A percentile compares a stretch with the other conserved stretches of the same genome.
Conservation (phyloP, 768 basidiomycete genomes). For the Hericium rajendrae region DNA sequence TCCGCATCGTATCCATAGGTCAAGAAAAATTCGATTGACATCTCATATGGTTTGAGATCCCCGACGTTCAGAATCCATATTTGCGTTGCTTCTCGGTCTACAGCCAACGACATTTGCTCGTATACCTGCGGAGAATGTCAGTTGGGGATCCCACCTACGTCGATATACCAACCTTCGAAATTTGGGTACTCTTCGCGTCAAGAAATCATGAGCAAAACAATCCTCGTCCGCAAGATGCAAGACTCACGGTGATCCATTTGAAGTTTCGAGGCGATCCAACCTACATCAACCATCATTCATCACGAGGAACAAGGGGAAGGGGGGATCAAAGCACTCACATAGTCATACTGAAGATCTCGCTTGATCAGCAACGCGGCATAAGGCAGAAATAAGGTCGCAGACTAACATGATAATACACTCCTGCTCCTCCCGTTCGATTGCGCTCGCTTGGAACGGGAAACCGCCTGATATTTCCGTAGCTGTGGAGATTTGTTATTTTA, state of each 20-base stretch:
- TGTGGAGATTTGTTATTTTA: conserved; percentile 13
- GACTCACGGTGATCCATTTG: conserved; percentile 57
- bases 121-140: conserved; percentile 30
- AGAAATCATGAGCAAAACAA: not conserved
- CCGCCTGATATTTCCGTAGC: conserved; percentile 64
- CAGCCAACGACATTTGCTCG: conserved; percentile 62
- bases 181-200: conserved; percentile 35
- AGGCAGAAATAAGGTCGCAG: conserved; percentile 7
- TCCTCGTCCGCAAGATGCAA: not conserved
- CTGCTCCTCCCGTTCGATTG: conserved; percentile 57
- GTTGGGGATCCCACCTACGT: conserved; percentile 28
- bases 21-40: conserved; percentile 63
- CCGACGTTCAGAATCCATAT: conserved; percentile 73
- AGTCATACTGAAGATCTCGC: not conserved
- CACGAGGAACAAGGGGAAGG: no score
- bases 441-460: conserved; percentile 44
- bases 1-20: conserved; percentile 51
- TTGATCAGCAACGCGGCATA: not conserved
- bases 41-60: conserved; percentile 66
- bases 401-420: conserved; percentile 58
- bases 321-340: not conserved
- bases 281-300: conserved; percentile 17
- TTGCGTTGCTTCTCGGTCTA: conserved; percentile 44
- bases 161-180: conserved; percentile 11
- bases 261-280: conserved; percentile 59